These are phyloP conservation scores for Tagetes erecta DNA, from an alignment of 129 eudicot genomes.

Conservation along the genomic window DNA sequence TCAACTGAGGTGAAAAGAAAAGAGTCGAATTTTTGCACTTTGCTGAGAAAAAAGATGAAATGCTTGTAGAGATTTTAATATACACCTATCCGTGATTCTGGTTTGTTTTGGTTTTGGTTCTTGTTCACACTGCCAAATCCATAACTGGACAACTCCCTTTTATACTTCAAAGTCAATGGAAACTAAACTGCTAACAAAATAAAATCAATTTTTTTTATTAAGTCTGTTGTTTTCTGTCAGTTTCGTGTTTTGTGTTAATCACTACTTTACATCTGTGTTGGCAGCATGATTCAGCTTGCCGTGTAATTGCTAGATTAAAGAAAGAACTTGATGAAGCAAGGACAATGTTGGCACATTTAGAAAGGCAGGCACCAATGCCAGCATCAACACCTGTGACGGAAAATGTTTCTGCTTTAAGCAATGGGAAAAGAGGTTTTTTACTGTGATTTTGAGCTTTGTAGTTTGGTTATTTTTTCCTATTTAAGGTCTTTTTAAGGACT, in stretches of 20 bases:
- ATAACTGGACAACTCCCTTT: not conserved
- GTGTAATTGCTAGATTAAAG: conserved; percentile 96
- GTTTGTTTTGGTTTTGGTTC: not conserved
- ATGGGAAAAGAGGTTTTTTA: conserved; percentile 89
- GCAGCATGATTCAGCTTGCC: conserved; percentile 99
- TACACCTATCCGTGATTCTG: not conserved
- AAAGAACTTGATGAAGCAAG: conserved; percentile 99
- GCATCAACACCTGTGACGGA: conserved; percentile 48
- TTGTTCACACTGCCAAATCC: not conserved
- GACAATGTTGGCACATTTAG: conserved; percentile 81
- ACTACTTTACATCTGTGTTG: conserved; percentile 6
- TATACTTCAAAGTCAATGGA: not conserved
- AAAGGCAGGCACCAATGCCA: conserved; percentile 77
- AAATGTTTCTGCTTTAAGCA: conserved; percentile 64
- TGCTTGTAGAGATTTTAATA: not conserved
- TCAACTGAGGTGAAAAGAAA: no score
- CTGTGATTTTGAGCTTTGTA: conserved; percentile 4
- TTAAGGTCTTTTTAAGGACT: not conserved
- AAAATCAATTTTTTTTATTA: not conserved
- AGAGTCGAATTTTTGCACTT: not conserved
- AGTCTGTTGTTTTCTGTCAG: not conserved
- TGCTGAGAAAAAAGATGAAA: not conserved
- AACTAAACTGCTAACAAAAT: conserved; percentile 10
- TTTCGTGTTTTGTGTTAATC: not conserved
- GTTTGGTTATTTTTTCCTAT: not conserved